Evolutionary conservation across 495 filamentous ascomycete genomes (phyloP).

Genomic region (Neohortaea acidophila): DNA sequence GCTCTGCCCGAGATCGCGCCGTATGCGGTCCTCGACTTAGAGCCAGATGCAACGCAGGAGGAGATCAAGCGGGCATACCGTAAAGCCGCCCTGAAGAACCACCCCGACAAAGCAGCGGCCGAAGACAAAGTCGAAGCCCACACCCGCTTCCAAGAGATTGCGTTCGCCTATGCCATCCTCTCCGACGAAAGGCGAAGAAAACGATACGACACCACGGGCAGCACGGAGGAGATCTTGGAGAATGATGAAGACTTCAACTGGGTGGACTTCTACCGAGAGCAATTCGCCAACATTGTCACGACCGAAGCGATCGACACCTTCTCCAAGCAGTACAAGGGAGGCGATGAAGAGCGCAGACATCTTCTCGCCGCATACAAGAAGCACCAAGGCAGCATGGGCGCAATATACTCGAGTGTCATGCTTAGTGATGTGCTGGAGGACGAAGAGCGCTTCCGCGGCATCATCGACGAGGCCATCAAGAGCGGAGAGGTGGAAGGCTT

Average conservation of each 20-base stretch:
- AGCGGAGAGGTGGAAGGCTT: conserved; percentile 47
- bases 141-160: conserved; percentile 69
- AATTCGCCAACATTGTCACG: conserved; percentile 58
- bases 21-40: conserved; percentile 28
- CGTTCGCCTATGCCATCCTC: conserved; percentile 85
- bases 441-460: conserved; percentile 63
- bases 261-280: conserved; percentile 70
- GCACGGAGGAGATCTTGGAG: conserved; percentile 62
- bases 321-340: conserved; percentile 63
- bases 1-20: conserved; percentile 27
- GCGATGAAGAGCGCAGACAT: conserved; percentile 66
- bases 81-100: conserved; percentile 28
- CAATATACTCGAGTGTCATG: conserved; percentile 70
- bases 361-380: conserved; percentile 60
- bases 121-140: conserved; percentile 54
- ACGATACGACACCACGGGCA: conserved; percentile 79
- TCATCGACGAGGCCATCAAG: conserved; percentile 70
- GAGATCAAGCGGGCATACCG: conserved; percentile 32
- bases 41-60: conserved; percentile 21
- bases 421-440: conserved; percentile 70
- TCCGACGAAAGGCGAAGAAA: conserved; percentile 61
- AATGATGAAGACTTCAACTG: conserved; percentile 73
- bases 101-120: conserved; percentile 58
- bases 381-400: conserved; percentile 54
- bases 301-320: conserved; percentile 55